Evolutionary conservation across 2,329 filamentous ascomycete genomes (phyloP).

Genomic region (Plectosphaerella plurivora): DNA sequence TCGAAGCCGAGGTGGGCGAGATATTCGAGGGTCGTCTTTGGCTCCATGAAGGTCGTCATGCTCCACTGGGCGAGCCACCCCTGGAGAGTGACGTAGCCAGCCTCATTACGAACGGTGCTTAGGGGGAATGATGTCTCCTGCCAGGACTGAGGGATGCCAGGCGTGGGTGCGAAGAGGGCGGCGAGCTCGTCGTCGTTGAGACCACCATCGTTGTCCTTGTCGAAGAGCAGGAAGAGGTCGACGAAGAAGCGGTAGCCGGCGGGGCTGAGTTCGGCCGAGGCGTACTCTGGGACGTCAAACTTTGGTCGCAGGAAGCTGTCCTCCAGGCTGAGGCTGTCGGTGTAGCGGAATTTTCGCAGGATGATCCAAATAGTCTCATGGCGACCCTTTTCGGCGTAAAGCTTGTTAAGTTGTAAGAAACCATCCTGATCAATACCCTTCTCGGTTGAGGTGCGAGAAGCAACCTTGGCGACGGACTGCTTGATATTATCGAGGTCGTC

Average conservation of each 20-base stretch:
- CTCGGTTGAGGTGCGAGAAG: slow-evolving; percentile 57
- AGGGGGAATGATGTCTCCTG: slow-evolving; percentile 84
- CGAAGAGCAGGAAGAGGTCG: slow-evolving; percentile 89
- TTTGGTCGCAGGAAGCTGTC: slow-evolving; percentile 90
- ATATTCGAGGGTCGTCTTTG: slow-evolving; percentile 92
- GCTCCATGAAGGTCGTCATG: slow-evolving; percentile 97
- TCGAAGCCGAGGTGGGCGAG: slow-evolving; percentile 96
- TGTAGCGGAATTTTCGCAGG: slow-evolving; percentile 90
- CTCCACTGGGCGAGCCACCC: slow-evolving; percentile 99
- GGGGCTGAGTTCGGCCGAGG: slow-evolving; percentile 90
- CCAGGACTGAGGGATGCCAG: slow-evolving; percentile 84
- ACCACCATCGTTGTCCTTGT: slow-evolving; percentile 96
- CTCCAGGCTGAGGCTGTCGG: slow-evolving; percentile 86
- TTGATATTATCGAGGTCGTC: slow-evolving; percentile 92
- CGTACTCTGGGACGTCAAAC: slow-evolving; percentile 88
- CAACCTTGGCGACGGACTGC: slow-evolving; percentile 68
- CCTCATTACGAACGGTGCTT: slow-evolving; percentile 91
- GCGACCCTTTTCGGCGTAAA: slow-evolving; percentile 94
- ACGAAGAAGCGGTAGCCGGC: slow-evolving; percentile 97
- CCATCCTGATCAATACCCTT: slow-evolving; percentile 76
- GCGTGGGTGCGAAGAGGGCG: slow-evolving; percentile 87
- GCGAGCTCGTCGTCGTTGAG: slow-evolving; percentile 81
- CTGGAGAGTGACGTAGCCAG: slow-evolving; percentile 90
- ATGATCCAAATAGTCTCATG: slow-evolving; percentile 99
- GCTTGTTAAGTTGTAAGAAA: slow-evolving; percentile 87